phyloP scores from a whole-genome alignment of 129 eudicot genomes.

The Silybum marianum region DNA sequence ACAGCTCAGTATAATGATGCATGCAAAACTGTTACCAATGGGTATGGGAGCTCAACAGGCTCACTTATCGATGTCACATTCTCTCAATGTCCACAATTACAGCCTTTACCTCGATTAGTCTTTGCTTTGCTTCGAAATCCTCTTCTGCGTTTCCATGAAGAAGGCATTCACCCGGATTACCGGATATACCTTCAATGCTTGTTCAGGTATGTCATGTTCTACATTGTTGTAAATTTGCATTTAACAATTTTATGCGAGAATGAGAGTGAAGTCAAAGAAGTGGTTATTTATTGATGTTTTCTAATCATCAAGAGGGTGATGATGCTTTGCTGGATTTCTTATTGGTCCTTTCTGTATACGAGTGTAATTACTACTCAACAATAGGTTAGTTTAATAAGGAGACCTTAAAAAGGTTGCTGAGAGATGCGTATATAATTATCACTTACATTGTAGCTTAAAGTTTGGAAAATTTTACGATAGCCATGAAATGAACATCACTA shows the following conservation, averaged over 20 bases:
- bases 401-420: not conserved
- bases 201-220: slow-evolving; percentile 59
- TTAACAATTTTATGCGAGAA: not conserved
- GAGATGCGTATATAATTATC: not conserved
- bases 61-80: slow-evolving; percentile 72
- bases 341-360: not conserved
- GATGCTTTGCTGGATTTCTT: not conserved
- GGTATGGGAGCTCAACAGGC: slow-evolving; percentile 52
- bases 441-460: not conserved
- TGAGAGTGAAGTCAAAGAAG: not conserved
- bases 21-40: slow-evolving; percentile 56
- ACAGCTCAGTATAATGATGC: slow-evolving; percentile 86
- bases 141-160: slow-evolving; percentile 93
- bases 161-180: slow-evolving; percentile 97
- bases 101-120: slow-evolving; percentile 78
- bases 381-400: not conserved
- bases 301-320: slow-evolving; percentile 1
- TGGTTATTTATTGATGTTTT: not conserved
- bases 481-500: not conserved
- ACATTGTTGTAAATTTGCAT: not conserved
- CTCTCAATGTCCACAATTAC: slow-evolving; percentile 92
- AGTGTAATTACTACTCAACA: not conserved
- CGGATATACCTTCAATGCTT: slow-evolving; percentile 95
- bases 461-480: not conserved
- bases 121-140: slow-evolving; percentile 91